Percentiles rank a stretch among this genome's conserved stretches.
Evolutionary conservation across 768 basidiomycete species (phyloP).

Genomic region (Rhodotorula graminis): DNA sequence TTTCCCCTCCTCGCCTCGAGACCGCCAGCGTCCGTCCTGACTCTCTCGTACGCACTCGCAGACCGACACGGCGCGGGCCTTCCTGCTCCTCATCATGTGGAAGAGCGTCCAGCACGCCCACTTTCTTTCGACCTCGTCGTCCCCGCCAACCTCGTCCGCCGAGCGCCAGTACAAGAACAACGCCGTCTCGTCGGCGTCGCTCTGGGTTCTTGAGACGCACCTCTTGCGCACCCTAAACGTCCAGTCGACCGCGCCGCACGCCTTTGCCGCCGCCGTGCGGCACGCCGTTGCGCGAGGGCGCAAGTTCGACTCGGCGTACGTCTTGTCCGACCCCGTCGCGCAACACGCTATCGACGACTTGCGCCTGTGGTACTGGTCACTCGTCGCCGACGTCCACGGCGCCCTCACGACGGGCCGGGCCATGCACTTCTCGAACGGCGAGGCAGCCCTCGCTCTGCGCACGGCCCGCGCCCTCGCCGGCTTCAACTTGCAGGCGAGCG

Average conservation of each 20-base stretch:
- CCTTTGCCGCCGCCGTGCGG: not conserved
- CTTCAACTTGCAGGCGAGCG: not conserved
- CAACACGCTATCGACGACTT: not conserved
- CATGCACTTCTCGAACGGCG: not conserved
- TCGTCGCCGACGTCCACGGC: constrained; percentile 8
- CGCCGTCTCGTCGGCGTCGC: not conserved
- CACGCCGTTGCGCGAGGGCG: not conserved
- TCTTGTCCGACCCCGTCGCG: not conserved
- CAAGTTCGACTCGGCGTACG: not conserved
- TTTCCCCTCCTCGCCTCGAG: not conserved
- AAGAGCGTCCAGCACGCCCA: constrained; percentile 7
- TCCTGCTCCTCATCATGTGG: constrained; percentile 1
- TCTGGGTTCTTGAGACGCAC: not conserved
- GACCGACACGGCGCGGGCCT: not conserved
- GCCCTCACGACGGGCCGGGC: constrained; percentile 6
- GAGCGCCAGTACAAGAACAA: constrained; percentile 6
- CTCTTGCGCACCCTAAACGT: not conserved
- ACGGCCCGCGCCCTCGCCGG: not conserved
- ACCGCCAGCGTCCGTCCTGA: not conserved
- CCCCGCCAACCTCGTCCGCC: not conserved
- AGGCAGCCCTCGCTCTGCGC: not conserved
- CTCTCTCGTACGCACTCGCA: not conserved
- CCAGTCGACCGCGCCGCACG: not conserved
- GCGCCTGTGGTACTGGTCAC: not conserved
- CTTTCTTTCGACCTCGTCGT: not conserved